Evolutionary conservation across 225 moss, liverwort and hornwort genomes (phyloP).

Genomic region (Anthoceros angustus): DNA sequence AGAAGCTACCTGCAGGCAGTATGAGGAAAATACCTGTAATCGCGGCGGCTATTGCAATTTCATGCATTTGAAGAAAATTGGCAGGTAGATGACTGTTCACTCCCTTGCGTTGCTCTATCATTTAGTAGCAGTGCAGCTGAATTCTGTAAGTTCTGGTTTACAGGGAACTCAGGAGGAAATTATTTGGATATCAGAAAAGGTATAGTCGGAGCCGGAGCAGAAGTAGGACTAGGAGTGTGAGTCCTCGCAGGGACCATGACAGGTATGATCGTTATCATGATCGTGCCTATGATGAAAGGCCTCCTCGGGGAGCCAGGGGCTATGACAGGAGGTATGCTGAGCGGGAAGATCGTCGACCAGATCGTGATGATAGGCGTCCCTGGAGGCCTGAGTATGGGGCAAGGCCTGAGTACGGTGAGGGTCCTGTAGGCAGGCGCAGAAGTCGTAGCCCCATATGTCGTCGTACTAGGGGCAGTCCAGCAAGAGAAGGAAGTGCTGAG

Average conservation of each 20-base stretch:
- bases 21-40: constrained; percentile 29
- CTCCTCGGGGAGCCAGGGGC: constrained; percentile 15
- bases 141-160: background rate
- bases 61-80: constrained; percentile 26
- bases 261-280: constrained; percentile 26
- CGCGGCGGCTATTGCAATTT: constrained; percentile 31
- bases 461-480: constrained; percentile 9
- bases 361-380: constrained; percentile 14
- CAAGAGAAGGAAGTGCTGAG: constrained; percentile 26
- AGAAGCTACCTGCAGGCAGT: constrained; percentile 26
- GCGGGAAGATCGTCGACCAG: constrained; percentile 15
- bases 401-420: background rate
- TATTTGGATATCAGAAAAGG: constrained; percentile 26
- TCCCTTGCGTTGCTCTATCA: background rate
- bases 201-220: constrained; percentile 14
- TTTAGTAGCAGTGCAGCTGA: background rate
- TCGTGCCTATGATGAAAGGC: constrained; percentile 5
- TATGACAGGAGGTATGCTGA: constrained; percentile 23
- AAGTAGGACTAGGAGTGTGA: constrained; percentile 25
- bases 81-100: constrained; percentile 9
- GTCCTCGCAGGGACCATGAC: constrained; percentile 24
- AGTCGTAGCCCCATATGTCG: constrained; percentile 20
- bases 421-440: constrained; percentile 15
- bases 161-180: constrained; percentile 30
- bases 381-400: background rate